Conservation (phyloP, 1,139 yeast species). For the Yamadazyma oceani region DNA sequence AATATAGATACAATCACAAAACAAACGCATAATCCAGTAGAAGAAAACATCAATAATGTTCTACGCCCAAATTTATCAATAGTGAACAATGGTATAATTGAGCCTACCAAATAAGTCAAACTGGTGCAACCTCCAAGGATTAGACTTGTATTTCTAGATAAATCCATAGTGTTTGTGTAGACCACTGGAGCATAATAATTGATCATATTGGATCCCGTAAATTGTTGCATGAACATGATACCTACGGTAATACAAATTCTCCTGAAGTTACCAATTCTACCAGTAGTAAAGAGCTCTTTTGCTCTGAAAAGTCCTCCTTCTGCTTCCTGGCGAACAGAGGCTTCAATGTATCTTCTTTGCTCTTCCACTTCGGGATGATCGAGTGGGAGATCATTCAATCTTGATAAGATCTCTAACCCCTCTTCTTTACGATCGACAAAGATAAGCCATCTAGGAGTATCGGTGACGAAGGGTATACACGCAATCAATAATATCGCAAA, state of each 20-base stretch:
- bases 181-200: conserved; percentile 39
- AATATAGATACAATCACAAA: conserved; percentile 27
- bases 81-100: conserved; percentile 40
- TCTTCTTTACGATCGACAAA: conserved; percentile 39
- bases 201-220: conserved; percentile 37
- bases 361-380: conserved; percentile 4
- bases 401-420: conserved; percentile 29
- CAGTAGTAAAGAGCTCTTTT: conserved; percentile 29
- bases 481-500: conserved; percentile 26
- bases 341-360: background rate
- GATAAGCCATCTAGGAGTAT: conserved; percentile 36
- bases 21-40: conserved; percentile 41
- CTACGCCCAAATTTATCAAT: conserved; percentile 56
- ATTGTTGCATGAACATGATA: conserved; percentile 42
- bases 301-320: conserved; percentile 21
- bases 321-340: conserved; percentile 15
- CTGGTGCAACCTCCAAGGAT: conserved; percentile 32
- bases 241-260: conserved; percentile 44
- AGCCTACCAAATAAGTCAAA: conserved; percentile 35
- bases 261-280: conserved; percentile 43
- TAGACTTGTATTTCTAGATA: conserved; percentile 33
- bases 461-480: background rate
- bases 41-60: conserved; percentile 48
- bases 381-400: conserved; percentile 5
- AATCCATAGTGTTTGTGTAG: conserved; percentile 38